These are phyloP conservation scores for Boletus subparvulus DNA, from an alignment of 768 basidiomycete genomes.

Conservation along the genomic window DNA sequence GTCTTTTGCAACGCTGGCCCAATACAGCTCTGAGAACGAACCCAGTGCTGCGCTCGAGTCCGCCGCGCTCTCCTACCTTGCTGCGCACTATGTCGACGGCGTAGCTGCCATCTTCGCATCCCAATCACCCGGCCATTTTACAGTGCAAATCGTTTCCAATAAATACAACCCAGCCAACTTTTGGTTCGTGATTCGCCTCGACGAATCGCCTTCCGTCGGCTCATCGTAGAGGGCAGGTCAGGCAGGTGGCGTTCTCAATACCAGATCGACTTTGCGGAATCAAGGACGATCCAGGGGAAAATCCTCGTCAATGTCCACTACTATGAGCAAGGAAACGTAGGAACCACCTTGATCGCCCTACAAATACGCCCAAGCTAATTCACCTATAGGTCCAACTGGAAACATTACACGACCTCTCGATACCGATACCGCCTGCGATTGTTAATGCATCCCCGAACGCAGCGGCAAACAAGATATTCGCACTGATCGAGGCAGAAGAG, in stretches of 20 bases:
- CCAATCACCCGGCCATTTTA: slow-evolving; percentile 48
- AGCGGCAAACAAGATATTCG: slow-evolving; percentile 71
- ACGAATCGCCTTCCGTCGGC: background rate
- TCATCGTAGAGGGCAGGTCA: slow-evolving; percentile 54
- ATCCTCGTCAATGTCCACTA: slow-evolving; percentile 90
- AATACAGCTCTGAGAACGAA: background rate
- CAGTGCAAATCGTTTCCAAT: slow-evolving; percentile 87
- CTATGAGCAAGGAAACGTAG: slow-evolving; percentile 94
- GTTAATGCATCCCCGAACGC: slow-evolving; percentile 48
- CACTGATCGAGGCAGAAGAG: slow-evolving; percentile 80
- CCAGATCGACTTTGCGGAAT: slow-evolving; percentile 57
- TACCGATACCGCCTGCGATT: slow-evolving; percentile 62
- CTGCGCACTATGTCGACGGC: slow-evolving; percentile 82
- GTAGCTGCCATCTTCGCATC: slow-evolving; percentile 70
- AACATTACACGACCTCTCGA: slow-evolving; percentile 65
- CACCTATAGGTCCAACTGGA: slow-evolving; percentile 79
- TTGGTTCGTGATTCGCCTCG: slow-evolving; percentile 54
- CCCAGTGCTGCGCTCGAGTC: slow-evolving; percentile 69
- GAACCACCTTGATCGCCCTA: slow-evolving; percentile 17
- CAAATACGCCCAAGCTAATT: background rate
- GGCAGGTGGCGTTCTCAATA: slow-evolving; percentile 95
- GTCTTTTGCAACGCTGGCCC: slow-evolving; percentile 5
- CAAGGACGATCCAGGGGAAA: slow-evolving; percentile 63
- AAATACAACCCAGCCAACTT: slow-evolving; percentile 93
- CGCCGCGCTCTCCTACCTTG: slow-evolving; percentile 63